Evolutionary conservation across 2,329 filamentous ascomycete genomes (phyloP).

Genomic region (Xylariales sp.): DNA sequence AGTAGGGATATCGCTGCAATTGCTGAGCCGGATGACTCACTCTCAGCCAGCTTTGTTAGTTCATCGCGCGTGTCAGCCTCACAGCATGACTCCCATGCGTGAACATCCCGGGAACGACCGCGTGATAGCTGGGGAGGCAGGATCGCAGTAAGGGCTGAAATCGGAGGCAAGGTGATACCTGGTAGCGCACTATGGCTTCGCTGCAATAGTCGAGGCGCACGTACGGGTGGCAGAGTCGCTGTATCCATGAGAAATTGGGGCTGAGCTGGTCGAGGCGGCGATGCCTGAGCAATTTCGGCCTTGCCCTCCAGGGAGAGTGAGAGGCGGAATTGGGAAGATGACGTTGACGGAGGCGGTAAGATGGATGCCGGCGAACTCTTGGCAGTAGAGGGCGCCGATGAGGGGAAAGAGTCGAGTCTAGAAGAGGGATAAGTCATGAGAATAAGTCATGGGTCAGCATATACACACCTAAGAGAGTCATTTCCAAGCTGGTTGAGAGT

Average conservation of each 20-base stretch:
- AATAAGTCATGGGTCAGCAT: too few species aligned
- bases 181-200: constrained; percentile 67
- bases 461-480: constrained; percentile 43
- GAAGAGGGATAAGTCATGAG: constrained; percentile 11
- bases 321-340: constrained; percentile 62
- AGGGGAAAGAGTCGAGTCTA: constrained; percentile 40
- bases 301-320: constrained; percentile 85
- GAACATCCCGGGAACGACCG: constrained; percentile 79
- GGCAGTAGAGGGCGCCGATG: constrained; percentile 35
- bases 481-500: constrained; percentile 34
- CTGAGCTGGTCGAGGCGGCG: constrained; percentile 61
- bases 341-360: constrained; percentile 33
- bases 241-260: constrained; percentile 42
- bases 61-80: constrained; percentile 76
- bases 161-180: constrained; percentile 52
- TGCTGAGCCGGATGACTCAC: constrained; percentile 74
- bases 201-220: constrained; percentile 50
- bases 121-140: constrained; percentile 53
- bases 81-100: constrained; percentile 88
- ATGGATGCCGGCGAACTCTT: constrained; percentile 29
- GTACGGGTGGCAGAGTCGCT: constrained; percentile 42
- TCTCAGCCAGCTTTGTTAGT: constrained; percentile 73
- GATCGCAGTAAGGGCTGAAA: constrained; percentile 46
- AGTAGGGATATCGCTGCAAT: constrained; percentile 78
- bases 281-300: constrained; percentile 73